phyloP scores from a whole-genome alignment of 1,139 yeast species.

The Petasospora rhodanensis region DNA sequence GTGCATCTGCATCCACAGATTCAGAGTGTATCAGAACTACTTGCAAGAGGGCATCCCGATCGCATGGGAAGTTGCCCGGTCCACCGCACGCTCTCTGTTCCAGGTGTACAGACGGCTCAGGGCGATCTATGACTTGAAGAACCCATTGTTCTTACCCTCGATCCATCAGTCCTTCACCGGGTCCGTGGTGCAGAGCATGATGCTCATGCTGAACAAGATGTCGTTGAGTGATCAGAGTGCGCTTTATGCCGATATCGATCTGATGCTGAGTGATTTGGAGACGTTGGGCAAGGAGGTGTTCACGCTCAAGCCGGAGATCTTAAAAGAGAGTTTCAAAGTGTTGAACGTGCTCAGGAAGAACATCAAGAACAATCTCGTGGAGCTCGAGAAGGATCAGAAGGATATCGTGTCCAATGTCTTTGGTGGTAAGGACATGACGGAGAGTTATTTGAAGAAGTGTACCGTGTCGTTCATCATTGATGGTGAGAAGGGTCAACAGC shows the following conservation, averaged over 20 bases:
- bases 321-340: slow-evolving; percentile 27
- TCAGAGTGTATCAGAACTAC: slow-evolving; percentile 27
- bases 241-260: slow-evolving; percentile 24
- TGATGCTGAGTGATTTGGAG: slow-evolving; percentile 24
- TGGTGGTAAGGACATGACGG: slow-evolving; percentile 29
- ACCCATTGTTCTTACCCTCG: slow-evolving; percentile 25
- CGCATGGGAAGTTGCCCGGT: slow-evolving; percentile 27
- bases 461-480: slow-evolving; percentile 26
- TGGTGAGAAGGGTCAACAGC: slow-evolving; percentile 10
- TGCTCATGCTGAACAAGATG: slow-evolving; percentile 21
- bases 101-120: slow-evolving; percentile 25
- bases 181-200: slow-evolving; percentile 27
- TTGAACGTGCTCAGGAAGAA: slow-evolving; percentile 23
- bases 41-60: slow-evolving; percentile 25
- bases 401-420: slow-evolving; percentile 29
- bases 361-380: slow-evolving; percentile 21
- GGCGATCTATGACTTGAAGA: slow-evolving; percentile 20
- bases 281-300: slow-evolving; percentile 21
- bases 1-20: slow-evolving; percentile 29
- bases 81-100: slow-evolving; percentile 25
- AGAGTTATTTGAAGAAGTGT: slow-evolving; percentile 26
- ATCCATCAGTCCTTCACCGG: slow-evolving; percentile 28
- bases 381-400: slow-evolving; percentile 23
- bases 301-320: slow-evolving; percentile 25
- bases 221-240: slow-evolving; percentile 20